Evolutionary conservation across 768 basidiomycete genomes (phyloP).

Genomic region (Russula olivacea): DNA sequence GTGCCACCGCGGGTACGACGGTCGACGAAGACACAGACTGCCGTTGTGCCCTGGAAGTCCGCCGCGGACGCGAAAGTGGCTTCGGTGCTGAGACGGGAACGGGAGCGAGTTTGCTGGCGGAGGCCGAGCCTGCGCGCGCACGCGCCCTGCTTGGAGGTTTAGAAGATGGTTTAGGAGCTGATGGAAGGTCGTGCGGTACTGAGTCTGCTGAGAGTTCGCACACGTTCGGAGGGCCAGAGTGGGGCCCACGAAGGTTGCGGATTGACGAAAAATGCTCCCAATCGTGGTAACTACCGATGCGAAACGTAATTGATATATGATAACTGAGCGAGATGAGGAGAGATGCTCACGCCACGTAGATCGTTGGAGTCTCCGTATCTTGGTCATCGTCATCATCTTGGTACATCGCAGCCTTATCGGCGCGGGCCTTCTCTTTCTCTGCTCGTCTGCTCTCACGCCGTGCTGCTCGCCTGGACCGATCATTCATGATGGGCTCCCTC

Average conservation of each 20-base stretch:
- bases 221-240: slow-evolving; percentile 65
- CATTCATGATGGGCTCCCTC: slow-evolving; percentile 31
- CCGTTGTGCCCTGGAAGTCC: slow-evolving; percentile 11
- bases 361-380: slow-evolving; percentile 35
- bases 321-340: slow-evolving; percentile 21
- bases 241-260: slow-evolving; percentile 79
- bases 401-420: slow-evolving; percentile 21
- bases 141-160: slow-evolving; percentile 29
- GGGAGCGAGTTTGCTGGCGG: slow-evolving; percentile 21
- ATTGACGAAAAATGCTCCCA: slow-evolving; percentile 97
- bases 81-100: slow-evolving; percentile 20
- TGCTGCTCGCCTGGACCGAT: slow-evolving; percentile 42
- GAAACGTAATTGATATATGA: slow-evolving; percentile 2
- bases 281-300: slow-evolving; percentile 64
- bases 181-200: slow-evolving; percentile 30
- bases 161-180: slow-evolving; percentile 29
- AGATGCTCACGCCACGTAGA: slow-evolving; percentile 78
- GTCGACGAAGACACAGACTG: slow-evolving; percentile 12
- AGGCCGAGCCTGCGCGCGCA: slow-evolving; percentile 15
- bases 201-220: slow-evolving; percentile 41
- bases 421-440: slow-evolving; percentile 28
- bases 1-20: slow-evolving; percentile 1
- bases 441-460: slow-evolving; percentile 37
- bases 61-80: slow-evolving; percentile 19
- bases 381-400: slow-evolving; percentile 30